Evolutionary conservation across 1,284 basidiomycete genomes (phyloP), one percentile per base, ranked within the genome.

Genomic region (Caloboletus inedulis): DNA sequence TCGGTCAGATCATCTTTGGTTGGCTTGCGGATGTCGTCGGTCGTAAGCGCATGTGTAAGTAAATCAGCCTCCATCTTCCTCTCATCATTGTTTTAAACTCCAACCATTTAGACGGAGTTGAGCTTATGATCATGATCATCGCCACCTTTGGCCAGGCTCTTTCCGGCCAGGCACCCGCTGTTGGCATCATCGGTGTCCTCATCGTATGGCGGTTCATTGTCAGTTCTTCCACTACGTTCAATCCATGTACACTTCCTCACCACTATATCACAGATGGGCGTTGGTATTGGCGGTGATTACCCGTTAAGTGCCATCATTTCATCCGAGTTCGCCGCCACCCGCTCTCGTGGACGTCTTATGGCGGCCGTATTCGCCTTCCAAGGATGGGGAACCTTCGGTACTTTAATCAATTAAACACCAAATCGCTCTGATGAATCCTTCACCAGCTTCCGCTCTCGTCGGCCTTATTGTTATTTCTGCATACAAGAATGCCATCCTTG

Each of bases 261-360:
- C 52, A 29, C 43, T 63, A 1, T 43, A 31, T 41, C 18, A 2
- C 41, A 77, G 74, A 74, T 76, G 70, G 82, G 82, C 3, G 62
- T 84, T 3, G 81, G 82, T 19, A 76, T 82, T 18, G 80, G 84
- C 18, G 85, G 86, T 53, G 76, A 79, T 52, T 79, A 80, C 46
- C 80, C 80, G 7, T 57, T 80, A 0, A 74, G 71, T 47, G 75
- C 80, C 3, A 75, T 79, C 49, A 79, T 79, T 44, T 70, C 75
- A 2, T 78, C 77, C 52, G 86, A 89, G 65, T 87, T 86, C 57
- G 82, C 87, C 3, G 75, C 84, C 2, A 77, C 76, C 23, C 74
- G 74, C 42, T 77, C 71, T 7, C 77, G 83, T 55, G 82, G 82
- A 51, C 72, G 78, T 40, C 72, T 84, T 33, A 79, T 84, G 74